phyloP scores from a whole-genome alignment of 208 protist species.

The Phytomonas francai region DNA sequence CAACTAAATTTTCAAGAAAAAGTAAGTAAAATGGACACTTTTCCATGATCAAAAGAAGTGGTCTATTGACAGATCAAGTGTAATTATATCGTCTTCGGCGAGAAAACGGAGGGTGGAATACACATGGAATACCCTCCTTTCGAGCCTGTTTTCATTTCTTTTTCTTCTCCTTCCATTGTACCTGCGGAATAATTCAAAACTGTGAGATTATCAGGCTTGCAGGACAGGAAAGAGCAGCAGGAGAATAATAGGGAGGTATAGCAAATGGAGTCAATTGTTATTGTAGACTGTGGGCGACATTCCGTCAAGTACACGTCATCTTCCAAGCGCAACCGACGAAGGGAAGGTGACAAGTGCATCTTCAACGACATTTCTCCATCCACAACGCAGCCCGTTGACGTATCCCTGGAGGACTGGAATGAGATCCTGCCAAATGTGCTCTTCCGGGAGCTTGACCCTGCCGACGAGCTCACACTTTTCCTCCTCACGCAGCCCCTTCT shows the following conservation, averaged over 20 bases:
- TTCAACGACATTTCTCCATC: background rate
- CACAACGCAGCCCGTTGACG: slow-evolving; percentile 15
- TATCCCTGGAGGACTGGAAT: background rate
- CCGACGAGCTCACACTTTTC: slow-evolving; percentile 50
- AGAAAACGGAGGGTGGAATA: background rate
- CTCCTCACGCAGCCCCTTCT: slow-evolving; percentile 45
- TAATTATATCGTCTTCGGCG: background rate
- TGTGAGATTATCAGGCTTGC: background rate
- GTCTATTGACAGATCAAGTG: background rate
- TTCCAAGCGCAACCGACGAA: slow-evolving; percentile 18
- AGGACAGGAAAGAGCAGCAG: too few relatives aligned
- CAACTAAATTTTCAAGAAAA: background rate
- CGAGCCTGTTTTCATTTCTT: background rate
- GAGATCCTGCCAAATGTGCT: slow-evolving; percentile 17
- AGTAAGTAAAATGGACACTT: background rate
- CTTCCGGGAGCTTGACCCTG: slow-evolving; percentile 14
- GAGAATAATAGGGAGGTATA: background rate
- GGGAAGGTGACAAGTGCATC: slow-evolving; percentile 10
- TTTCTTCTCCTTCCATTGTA: slow-evolving; percentile 1
- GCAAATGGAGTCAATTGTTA: slow-evolving; percentile 26
- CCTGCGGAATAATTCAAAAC: background rate
- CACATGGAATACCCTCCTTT: background rate
- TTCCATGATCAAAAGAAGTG: background rate
- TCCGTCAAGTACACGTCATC: slow-evolving; percentile 44
- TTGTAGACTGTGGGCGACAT: slow-evolving; percentile 56